phyloP scores from a whole-genome alignment of 441 rosid genomes.

The Populus hybrid region DNA sequence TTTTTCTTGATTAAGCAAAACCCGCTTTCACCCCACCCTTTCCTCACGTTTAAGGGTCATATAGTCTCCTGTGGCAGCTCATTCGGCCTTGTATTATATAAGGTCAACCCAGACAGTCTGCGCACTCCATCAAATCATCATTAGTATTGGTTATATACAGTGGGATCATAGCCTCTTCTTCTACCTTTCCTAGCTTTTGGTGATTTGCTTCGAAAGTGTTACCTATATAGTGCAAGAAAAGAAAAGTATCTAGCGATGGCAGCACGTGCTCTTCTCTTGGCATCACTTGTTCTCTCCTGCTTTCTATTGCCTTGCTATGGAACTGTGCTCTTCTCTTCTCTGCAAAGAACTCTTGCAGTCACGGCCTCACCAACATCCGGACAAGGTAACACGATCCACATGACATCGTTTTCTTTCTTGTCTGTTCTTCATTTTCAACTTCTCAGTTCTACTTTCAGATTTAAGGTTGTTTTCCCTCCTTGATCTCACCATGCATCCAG shows the following conservation, averaged over 20 bases:
- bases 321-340: slow-evolving; percentile 40
- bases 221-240: not conserved
- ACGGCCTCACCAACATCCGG: slow-evolving; percentile 38
- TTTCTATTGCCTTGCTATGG: slow-evolving; percentile 32
- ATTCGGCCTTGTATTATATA: slow-evolving; percentile 19
- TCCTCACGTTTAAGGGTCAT: slow-evolving; percentile 30
- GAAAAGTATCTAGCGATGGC: slow-evolving; percentile 21
- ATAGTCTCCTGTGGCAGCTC: slow-evolving; percentile 21
- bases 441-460: not conserved
- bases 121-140: not conserved
- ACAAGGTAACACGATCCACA: slow-evolving; percentile 25
- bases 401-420: not conserved
- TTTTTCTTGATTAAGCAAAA: not conserved
- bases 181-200: slow-evolving; percentile 1
- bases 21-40: slow-evolving; percentile 17
- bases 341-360: slow-evolving; percentile 36
- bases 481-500: no score
- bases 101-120: not conserved
- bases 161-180: not conserved
- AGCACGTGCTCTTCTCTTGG: slow-evolving; percentile 26
- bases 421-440: not conserved
- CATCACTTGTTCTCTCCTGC: slow-evolving; percentile 32
- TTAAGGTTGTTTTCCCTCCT: not conserved
- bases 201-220: not conserved
- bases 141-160: not conserved